Evolutionary conservation across 108 stramenopile genomes (phyloP).

Genomic region (Cyclostephanos tholiformis): DNA sequence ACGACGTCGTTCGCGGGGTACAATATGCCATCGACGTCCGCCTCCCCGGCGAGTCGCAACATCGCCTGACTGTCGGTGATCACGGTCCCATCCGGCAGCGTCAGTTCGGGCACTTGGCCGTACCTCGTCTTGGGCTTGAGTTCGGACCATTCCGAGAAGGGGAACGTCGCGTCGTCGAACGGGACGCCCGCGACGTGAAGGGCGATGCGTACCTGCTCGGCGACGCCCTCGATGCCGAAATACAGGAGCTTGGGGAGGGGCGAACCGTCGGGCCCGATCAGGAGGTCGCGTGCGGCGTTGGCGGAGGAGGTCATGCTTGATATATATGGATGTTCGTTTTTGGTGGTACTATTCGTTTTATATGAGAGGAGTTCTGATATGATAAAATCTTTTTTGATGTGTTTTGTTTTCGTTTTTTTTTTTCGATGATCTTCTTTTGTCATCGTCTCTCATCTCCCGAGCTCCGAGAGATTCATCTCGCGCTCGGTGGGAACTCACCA

Average conservation of each 20-base stretch:
- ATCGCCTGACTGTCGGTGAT: constrained; percentile 62
- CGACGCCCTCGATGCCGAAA: constrained; percentile 73
- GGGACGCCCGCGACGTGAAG: constrained; percentile 50
- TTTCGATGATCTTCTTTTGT: too few relatives aligned
- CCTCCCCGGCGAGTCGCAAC: constrained; percentile 57
- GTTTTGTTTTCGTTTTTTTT: too few relatives aligned
- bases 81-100: constrained; percentile 51
- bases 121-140: constrained; percentile 69
- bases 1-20: constrained; percentile 49
- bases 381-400: too few relatives aligned
- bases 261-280: constrained; percentile 27
- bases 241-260: constrained; percentile 61
- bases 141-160: constrained; percentile 57
- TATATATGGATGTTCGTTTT: too few relatives aligned
- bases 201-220: constrained; percentile 64
- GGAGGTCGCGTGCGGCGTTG: constrained; percentile 29
- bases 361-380: too few relatives aligned
- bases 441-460: too few relatives aligned
- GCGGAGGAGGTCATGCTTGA: not conserved
- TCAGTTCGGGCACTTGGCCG: constrained; percentile 70
- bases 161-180: constrained; percentile 59
- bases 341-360: too few relatives aligned
- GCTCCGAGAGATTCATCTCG: too few relatives aligned
- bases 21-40: constrained; percentile 43
- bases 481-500: too few relatives aligned